Evolutionary conservation across 2,329 filamentous ascomycete species (phyloP).

Genomic region (Talaromyces sp.): DNA sequence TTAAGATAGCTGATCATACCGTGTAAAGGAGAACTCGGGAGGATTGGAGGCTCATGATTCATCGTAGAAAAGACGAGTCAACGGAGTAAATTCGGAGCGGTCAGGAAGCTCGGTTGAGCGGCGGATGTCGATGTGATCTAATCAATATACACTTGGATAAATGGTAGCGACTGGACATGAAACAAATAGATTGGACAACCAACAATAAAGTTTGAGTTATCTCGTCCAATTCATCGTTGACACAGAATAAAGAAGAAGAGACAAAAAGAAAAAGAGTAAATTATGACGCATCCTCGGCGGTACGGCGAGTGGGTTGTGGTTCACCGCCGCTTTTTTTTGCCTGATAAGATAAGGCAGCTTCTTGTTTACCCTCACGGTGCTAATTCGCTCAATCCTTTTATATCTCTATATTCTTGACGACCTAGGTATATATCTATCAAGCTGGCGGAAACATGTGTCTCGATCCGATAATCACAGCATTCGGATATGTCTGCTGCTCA

Average conservation of each 20-base stretch:
- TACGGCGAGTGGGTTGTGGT: neutral
- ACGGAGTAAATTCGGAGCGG: neutral
- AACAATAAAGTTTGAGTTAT: too few relatives aligned
- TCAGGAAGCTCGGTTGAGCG: neutral
- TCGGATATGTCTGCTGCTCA: constrained; percentile 58
- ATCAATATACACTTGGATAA: neutral
- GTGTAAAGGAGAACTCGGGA: constrained; percentile 3
- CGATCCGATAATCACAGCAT: constrained; percentile 53
- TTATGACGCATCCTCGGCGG: constrained; percentile 12
- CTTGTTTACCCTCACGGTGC: too few relatives aligned
- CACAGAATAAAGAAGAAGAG: neutral
- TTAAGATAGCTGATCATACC: neutral
- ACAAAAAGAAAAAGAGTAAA: neutral
- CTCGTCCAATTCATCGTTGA: neutral
- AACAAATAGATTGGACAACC: neutral
- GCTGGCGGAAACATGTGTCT: constrained; percentile 8
- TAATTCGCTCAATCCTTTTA: too few relatives aligned
- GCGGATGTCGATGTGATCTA: neutral
- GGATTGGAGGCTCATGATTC: constrained; percentile 19
- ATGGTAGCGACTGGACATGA: neutral
- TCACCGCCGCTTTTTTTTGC: neutral
- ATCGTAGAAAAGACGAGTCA: constrained; percentile 5
- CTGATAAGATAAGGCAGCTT: constrained; percentile 7
- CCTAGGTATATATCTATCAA: neutral
- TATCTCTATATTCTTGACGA: too few relatives aligned